Conservation (phyloP, 495 filamentous ascomycete species). For the Bombardia bombarda region DNA sequence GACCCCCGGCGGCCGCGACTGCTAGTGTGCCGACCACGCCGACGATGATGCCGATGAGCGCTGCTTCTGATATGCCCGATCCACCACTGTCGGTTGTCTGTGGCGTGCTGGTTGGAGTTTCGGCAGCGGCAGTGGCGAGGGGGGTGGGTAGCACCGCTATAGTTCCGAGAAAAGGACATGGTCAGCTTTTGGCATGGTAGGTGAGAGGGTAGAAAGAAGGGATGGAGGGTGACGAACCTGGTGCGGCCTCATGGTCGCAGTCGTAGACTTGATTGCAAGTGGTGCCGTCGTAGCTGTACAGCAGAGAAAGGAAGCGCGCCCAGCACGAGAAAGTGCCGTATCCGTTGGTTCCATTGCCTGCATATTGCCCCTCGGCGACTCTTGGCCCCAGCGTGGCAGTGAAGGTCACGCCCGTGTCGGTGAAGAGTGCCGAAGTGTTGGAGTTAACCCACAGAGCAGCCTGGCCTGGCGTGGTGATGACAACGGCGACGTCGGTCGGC, state of each 20-base stretch:
- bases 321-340: conserved; percentile 30
- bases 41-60: conserved; percentile 17
- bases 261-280: conserved; percentile 26
- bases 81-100: neutral
- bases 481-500: conserved; percentile 25
- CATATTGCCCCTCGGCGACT: conserved; percentile 23
- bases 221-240: conserved; percentile 10
- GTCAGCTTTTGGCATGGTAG: neutral
- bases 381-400: conserved; percentile 20
- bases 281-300: conserved; percentile 21
- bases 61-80: conserved; percentile 13
- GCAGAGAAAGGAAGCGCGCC: conserved; percentile 16
- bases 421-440: conserved; percentile 25
- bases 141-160: too few species aligned
- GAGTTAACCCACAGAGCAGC: conserved; percentile 25
- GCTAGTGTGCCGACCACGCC: conserved; percentile 13
- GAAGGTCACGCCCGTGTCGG: conserved; percentile 24
- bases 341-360: conserved; percentile 31
- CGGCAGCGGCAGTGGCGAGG: neutral
- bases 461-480: conserved; percentile 17
- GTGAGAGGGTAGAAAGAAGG: neutral
- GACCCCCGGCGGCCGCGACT: conserved; percentile 2
- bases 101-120: neutral
- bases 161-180: neutral
- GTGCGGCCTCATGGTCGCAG: conserved; percentile 24